Evolutionary conservation across 805 yeast genomes (phyloP).

Genomic region (Ogataea neopini): DNA sequence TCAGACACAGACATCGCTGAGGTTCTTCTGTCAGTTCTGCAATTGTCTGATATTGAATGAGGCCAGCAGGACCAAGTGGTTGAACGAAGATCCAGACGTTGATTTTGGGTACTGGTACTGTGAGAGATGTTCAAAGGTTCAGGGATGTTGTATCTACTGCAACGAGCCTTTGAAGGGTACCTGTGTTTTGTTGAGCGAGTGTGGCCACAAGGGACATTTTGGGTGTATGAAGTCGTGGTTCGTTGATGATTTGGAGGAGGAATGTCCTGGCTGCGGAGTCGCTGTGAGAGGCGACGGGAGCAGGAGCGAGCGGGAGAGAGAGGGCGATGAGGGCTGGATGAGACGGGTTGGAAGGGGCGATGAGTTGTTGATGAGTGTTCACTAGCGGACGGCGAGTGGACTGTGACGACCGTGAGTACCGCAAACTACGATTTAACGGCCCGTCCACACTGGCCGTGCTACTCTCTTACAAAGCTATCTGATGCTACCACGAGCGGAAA

Average conservation of each 20-base stretch:
- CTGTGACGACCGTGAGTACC: not conserved
- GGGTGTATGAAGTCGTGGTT: slow-evolving; percentile 82
- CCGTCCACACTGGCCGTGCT: too few relatives aligned
- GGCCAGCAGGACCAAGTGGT: slow-evolving; percentile 36
- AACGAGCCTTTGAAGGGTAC: slow-evolving; percentile 75
- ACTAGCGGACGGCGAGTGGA: not conserved
- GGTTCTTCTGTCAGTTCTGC: slow-evolving; percentile 65
- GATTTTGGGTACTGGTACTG: slow-evolving; percentile 84
- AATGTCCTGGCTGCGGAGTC: slow-evolving; percentile 80
- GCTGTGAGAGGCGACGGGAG: not conserved
- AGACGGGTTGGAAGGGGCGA: not conserved
- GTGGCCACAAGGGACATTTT: slow-evolving; percentile 89
- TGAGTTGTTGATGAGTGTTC: slow-evolving; percentile 2
- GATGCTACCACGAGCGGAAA: too few relatives aligned
- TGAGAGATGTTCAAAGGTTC: slow-evolving; percentile 60
- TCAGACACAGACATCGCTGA: slow-evolving; percentile 42
- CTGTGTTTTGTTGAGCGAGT: slow-evolving; percentile 56
- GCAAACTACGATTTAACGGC: too few relatives aligned
- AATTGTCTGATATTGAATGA: slow-evolving; percentile 61
- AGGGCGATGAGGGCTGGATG: not conserved
- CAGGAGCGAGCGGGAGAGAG: not conserved
- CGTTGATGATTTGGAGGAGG: slow-evolving; percentile 56
- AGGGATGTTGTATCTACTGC: slow-evolving; percentile 76
- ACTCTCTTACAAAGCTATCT: too few relatives aligned
- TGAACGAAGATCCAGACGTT: slow-evolving; percentile 28